Conservation (phyloP, 257 asterid species). For the Agastache rugosa region DNA sequence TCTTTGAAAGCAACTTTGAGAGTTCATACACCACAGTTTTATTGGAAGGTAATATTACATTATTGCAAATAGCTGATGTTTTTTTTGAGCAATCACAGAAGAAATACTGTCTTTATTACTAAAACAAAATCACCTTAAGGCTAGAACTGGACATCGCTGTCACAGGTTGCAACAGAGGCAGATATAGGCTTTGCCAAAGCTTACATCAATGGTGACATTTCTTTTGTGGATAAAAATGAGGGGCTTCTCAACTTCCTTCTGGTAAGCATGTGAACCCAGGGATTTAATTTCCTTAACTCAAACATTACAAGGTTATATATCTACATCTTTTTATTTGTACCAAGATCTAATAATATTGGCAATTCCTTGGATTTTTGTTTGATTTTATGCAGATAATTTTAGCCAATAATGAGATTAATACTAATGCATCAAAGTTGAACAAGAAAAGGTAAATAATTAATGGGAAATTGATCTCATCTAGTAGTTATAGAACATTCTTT, state of each 20-base stretch:
- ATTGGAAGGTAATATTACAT: conserved; percentile 69
- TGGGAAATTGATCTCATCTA: background rate
- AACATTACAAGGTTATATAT: conserved; percentile 9
- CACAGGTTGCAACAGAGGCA: conserved; percentile 69
- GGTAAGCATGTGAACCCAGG: conserved; percentile 44
- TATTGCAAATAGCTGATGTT: background rate
- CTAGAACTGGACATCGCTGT: background rate
- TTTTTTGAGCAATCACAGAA: background rate
- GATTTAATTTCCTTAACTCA: too few species aligned
- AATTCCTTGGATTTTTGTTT: conserved; percentile 9
- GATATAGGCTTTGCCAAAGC: conserved; percentile 91
- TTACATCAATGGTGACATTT: conserved; percentile 75
- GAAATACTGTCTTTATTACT: too few species aligned
- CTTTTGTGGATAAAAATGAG: conserved; percentile 66
- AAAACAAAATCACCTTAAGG: too few species aligned
- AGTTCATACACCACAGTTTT: conserved; percentile 75
- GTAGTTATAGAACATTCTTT: too few species aligned
- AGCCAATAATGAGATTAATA: conserved; percentile 60
- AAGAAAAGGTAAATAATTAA: conserved; percentile 52
- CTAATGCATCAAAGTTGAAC: conserved; percentile 45
- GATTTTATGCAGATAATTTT: conserved; percentile 53
- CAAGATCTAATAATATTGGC: background rate
- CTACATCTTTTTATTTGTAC: too few species aligned
- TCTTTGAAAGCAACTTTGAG: conserved; percentile 57
- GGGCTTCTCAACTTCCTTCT: conserved; percentile 70